Evolutionary conservation across 441 rosid genomes (phyloP).

Genomic region (Flueggea neowawraea): DNA sequence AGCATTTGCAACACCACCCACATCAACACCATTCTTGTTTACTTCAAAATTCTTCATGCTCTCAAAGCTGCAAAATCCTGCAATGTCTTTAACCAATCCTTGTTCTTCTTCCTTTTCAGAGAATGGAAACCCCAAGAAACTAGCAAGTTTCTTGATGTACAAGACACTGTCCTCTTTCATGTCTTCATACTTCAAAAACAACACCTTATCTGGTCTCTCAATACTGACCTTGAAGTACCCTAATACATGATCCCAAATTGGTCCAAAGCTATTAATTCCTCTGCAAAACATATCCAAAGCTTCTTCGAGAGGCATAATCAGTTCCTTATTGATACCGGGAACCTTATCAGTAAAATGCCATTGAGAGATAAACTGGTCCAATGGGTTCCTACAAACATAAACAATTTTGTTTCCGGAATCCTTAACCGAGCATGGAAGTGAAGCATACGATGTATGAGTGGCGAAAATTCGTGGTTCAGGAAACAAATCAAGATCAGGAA

Average conservation of each 20-base stretch:
- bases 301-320: slow-evolving; percentile 1
- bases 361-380: slow-evolving; percentile 11
- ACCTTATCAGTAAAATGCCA: not conserved
- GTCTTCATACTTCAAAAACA: slow-evolving; percentile 20
- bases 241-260: slow-evolving; percentile 15
- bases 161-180: slow-evolving; percentile 5
- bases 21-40: not conserved
- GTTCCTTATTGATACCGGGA: too few species aligned
- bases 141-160: slow-evolving; percentile 12
- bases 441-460: slow-evolving; percentile 9
- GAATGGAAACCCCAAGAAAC: slow-evolving; percentile 19
- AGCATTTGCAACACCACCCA: not conserved
- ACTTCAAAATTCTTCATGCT: slow-evolving; percentile 8
- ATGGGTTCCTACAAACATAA: slow-evolving; percentile 21
- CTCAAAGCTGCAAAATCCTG: slow-evolving; percentile 13
- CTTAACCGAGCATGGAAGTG: slow-evolving; percentile 2
- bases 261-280: slow-evolving; percentile 17
- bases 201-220: slow-evolving; percentile 10
- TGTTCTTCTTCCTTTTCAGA: slow-evolving; percentile 1
- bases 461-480: slow-evolving; percentile 9
- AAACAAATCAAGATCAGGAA: not conserved
- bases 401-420: slow-evolving; percentile 10
- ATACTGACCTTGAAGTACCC: slow-evolving; percentile 15
- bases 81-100: slow-evolving; percentile 9
- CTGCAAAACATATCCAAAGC: slow-evolving; percentile 18